These are phyloP conservation scores for Juglanconis oblonga DNA, from an alignment of 2,329 filamentous ascomycete genomes.

Conservation along the genomic window DNA sequence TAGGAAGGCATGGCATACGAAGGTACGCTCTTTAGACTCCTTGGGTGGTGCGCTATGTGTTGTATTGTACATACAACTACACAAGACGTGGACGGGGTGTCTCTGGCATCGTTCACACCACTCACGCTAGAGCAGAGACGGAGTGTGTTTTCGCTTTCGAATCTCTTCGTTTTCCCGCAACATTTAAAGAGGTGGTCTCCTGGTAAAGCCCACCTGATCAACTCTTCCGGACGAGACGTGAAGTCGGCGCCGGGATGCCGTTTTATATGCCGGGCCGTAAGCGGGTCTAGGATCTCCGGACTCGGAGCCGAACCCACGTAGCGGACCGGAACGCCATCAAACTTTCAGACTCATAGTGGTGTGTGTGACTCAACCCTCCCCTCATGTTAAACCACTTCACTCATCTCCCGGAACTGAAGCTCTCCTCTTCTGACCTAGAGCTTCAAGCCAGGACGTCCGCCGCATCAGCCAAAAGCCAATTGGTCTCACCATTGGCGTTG, in stretches of 20 bases:
- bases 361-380: conserved; percentile 12
- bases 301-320: conserved; percentile 13
- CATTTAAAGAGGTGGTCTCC: neutral
- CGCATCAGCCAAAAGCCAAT: neutral
- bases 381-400: neutral
- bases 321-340: neutral
- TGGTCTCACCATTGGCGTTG: neutral
- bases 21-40: no score
- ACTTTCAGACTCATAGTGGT: neutral
- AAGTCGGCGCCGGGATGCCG: neutral
- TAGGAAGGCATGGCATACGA: no score
- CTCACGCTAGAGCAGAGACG: no score
- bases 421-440: no score
- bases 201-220: neutral
- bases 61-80: no score
- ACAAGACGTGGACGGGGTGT: no score
- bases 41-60: no score
- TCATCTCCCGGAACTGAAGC: neutral
- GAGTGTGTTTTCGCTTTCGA: no score
- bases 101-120: no score
- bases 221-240: neutral
- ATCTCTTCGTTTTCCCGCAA: no score
- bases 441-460: no score
- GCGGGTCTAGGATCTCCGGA: conserved; percentile 12
- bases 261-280: neutral